Base-by-base conservation (phyloP, 2,329 filamentous ascomycete species). In the Ceratocystiopsis brevicomis region DNA sequence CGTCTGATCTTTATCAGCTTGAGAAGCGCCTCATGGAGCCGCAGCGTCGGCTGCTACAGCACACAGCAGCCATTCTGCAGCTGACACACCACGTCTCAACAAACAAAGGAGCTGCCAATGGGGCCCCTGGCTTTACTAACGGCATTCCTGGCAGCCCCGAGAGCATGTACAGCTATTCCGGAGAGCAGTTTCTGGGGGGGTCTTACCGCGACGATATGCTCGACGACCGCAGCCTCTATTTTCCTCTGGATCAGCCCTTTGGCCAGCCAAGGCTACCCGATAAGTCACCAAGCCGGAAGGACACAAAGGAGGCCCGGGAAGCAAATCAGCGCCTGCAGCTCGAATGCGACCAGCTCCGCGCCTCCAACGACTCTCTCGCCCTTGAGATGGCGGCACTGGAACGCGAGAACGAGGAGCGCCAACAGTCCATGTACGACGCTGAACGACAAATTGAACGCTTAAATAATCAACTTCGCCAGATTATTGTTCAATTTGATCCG, bases 51-150 rank as follows among this genome's bases (percentile, higher is more conserved):
- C 64, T 98, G 38, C 64, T 96, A 41, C 78, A 88, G 57, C 90
- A 98, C 57, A 96, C 88, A 0, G 87, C 90, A 14, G 88, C 84
- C 38, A 83, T 98, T 36, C 64, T 98, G 43, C 86, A 94, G 56
- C 72, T 93, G 59, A 92, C 87, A 10, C 87, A 96, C 60, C 81
- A 79, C 52, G 76, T 73, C 0, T 67, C 80, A 11, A 6, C 25
- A 11, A 30, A 30, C 10, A 30, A 30, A 9, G 25, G 25, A 6
- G 8, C 25, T 30, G 25, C 25, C 25, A 30, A 30, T 11, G 25
- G 25, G 25, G 25, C 25, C 2, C 6, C 6, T 6, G 25, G 25
- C 25, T 30, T 30, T 30, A 8, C 25, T 11, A 71, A 71, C 44
- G 73, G 71, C 17, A 74, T 83, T 48, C 81, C 80, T 6, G 76